Evolutionary conservation across 441 rosid species (phyloP).

Genomic region (Lepidium campestre): DNA sequence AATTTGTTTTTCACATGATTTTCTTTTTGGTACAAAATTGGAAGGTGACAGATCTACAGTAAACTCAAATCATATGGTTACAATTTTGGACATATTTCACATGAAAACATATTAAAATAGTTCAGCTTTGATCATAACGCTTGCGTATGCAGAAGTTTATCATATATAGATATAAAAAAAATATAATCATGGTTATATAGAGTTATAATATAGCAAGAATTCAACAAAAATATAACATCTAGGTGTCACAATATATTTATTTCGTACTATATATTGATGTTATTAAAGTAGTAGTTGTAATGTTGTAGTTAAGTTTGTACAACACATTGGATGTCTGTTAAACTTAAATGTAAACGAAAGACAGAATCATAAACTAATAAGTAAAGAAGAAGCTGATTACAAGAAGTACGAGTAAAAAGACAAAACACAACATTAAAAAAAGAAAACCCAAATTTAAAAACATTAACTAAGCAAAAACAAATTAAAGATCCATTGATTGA

Average conservation of each 20-base stretch:
- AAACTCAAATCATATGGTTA: conserved; percentile 20
- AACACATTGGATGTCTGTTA: neutral
- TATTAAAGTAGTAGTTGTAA: neutral
- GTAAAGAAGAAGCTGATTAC: conserved; percentile 18
- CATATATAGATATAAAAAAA: neutral
- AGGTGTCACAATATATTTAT: neutral
- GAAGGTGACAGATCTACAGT: conserved; percentile 28
- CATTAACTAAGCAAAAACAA: conserved; percentile 21
- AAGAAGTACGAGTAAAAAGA: conserved; percentile 25
- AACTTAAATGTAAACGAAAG: conserved; percentile 19
- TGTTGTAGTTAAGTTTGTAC: neutral
- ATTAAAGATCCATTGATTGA: conserved; percentile 33
- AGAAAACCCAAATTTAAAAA: neutral
- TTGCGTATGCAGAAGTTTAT: conserved; percentile 7
- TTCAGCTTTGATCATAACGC: conserved; percentile 24
- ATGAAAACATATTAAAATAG: conserved; percentile 15
- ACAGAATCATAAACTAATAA: conserved; percentile 17
- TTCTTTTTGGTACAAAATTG: conserved; percentile 12
- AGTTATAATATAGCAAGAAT: neutral
- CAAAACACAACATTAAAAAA: neutral
- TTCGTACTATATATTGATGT: neutral
- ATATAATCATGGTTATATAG: neutral
- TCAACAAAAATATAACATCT: too few relatives aligned
- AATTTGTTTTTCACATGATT: neutral
- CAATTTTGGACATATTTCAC: conserved; percentile 31